Evolutionary conservation across 805 yeast species (phyloP), one percentile per base, ranked within the genome.

Genomic region (Candida mattraensis): DNA sequence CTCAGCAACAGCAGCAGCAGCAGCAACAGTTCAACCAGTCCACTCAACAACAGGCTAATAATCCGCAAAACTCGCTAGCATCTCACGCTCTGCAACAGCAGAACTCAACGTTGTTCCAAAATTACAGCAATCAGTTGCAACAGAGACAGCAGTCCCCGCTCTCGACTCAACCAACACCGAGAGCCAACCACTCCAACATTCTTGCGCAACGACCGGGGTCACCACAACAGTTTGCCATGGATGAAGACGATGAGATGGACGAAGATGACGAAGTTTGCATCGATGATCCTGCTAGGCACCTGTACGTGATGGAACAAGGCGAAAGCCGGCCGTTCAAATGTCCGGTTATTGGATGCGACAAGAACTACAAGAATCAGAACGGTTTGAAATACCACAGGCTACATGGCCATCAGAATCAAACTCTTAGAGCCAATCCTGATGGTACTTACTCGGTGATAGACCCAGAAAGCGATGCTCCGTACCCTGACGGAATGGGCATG

Each of bases 291-390:
- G 96, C 97, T 1, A 75, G 98, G 46, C 93, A 89, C 57, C 66
- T 91, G 40, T 91, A 93, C 57, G 96, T 89, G 21, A 81, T 86
- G 69, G 97, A 89, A 63, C 82, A 80, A 44, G 89, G 86, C 40
- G 96, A 89, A 50, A 85, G 87, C 59, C 82, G 93, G 61, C 99
- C 99, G 19, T 93, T 83, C 68, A 88, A 84, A 60, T 93, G 99
- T 67, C 99, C 98, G 0, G 99, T 93, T 28, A 85, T 88, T 54
- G 99, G 99, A 6, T 93, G 99, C 64, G 97, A 89, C 52, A 93
- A 93, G 69, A 89, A 91, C 18, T 93, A 93, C 63, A 93, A 93
- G 67, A 93, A 93, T 63, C 99, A 93, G 66, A 93, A 93, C 58
- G 99, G 99, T 12, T 72, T 93, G 56, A 93, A 93, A 62, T 93